A percentile compares a stretch with the other conserved stretches of the same genome.
phyloP scores from a whole-genome alignment of 2,329 filamentous ascomycete genomes.

The Cadophora luteo-olivacea region DNA sequence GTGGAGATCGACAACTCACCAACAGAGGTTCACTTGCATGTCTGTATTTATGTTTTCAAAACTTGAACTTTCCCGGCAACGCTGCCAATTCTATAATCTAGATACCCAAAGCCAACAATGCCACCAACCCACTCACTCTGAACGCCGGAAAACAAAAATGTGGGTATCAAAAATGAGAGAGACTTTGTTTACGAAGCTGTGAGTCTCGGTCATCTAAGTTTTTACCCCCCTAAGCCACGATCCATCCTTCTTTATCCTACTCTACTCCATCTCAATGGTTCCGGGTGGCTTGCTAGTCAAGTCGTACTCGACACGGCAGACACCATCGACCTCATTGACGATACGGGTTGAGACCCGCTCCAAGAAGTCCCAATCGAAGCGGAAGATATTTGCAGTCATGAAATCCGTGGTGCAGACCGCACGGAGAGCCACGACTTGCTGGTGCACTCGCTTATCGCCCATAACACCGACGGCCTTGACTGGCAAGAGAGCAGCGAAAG shows the following conservation, averaged over 20 bases:
- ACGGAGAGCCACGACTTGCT: conserved; percentile 65
- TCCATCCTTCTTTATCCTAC: neutral
- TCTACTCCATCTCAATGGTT: conserved; percentile 77
- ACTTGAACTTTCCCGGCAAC: neutral
- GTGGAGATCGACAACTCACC: neutral
- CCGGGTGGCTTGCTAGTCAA: conserved; percentile 55
- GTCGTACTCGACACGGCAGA: conserved; percentile 75
- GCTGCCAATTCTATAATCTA: conserved; percentile 18
- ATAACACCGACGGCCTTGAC: conserved; percentile 71
- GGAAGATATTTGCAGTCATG: conserved; percentile 45
- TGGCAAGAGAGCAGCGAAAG: conserved; percentile 72
- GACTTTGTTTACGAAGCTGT: neutral
- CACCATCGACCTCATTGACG: conserved; percentile 69
- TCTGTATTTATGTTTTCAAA: no score
- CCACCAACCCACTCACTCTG: conserved; percentile 7
- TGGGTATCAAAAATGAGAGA: conserved; percentile 19
- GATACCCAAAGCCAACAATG: neutral
- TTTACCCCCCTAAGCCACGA: neutral
- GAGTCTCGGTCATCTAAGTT: conserved; percentile 5
- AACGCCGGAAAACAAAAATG: conserved; percentile 15
- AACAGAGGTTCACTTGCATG: neutral
- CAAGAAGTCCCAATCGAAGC: conserved; percentile 67
- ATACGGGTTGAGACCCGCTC: conserved; percentile 70
- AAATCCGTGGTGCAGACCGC: conserved; percentile 63
- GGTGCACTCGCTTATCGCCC: conserved; percentile 72